Percentiles rank a stretch among this genome's conserved stretches.
These are phyloP conservation scores for Microbotryum silenes-acaulis DNA, from an alignment of 1,284 basidiomycete genomes.

Conservation along the genomic window DNA sequence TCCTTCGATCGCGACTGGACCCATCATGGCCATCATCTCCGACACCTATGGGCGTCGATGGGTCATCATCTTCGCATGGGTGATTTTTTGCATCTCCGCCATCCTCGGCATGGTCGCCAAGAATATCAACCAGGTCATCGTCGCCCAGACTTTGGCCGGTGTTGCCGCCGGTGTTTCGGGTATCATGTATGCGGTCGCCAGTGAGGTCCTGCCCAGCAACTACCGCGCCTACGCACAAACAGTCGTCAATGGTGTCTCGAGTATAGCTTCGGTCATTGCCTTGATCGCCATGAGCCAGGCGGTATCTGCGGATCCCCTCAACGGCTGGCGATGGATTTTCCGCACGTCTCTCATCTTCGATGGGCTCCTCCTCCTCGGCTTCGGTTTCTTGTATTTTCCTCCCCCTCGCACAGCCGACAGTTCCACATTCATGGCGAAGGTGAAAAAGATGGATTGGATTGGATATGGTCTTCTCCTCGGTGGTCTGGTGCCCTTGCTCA, in stretches of 20 bases:
- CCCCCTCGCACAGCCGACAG: constrained; percentile 9
- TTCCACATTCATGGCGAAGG: background rate
- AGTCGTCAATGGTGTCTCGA: constrained; percentile 4
- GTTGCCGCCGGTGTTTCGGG: constrained; percentile 9
- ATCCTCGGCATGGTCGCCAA: constrained; percentile 15
- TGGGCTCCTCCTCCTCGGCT: constrained; percentile 8
- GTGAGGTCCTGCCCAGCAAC: constrained; percentile 7
- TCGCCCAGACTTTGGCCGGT: constrained; percentile 4
- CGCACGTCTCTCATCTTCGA: constrained; percentile 1
- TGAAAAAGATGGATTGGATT: constrained; percentile 9
- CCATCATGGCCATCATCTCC: constrained; percentile 13
- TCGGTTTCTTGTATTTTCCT: constrained; percentile 10
- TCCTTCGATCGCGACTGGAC: constrained; percentile 12
- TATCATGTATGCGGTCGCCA: constrained; percentile 12
- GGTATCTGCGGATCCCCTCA: constrained; percentile 2
- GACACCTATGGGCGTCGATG: constrained; percentile 15
- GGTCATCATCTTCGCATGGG: constrained; percentile 6
- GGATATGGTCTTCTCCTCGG: constrained; percentile 9
- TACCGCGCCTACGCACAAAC: constrained; percentile 11
- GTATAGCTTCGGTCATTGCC: constrained; percentile 4
- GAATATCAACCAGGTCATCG: constrained; percentile 9
- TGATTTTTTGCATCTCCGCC: constrained; percentile 12
- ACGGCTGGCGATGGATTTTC: constrained; percentile 18
- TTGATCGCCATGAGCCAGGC: constrained; percentile 9
- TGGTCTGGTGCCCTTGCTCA: constrained; percentile 11